A percentile compares a stretch with the other conserved stretches of the same genome.
phyloP scores from a whole-genome alignment of 805 yeast genomes.

The Candida parachauliodes region DNA sequence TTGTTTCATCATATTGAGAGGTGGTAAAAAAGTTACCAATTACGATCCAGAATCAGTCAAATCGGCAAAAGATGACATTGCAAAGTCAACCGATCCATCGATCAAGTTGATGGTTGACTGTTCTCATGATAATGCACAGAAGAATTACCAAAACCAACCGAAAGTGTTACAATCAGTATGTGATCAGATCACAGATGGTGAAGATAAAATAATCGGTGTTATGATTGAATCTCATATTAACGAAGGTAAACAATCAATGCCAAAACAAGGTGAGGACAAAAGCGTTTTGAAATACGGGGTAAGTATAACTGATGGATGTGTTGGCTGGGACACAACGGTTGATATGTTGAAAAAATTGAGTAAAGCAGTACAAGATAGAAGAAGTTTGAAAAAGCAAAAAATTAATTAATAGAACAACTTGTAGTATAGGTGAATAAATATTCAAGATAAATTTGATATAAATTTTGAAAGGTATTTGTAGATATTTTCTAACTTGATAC shows the following conservation, averaged over 20 bases:
- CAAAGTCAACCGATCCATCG: slow-evolving; percentile 42
- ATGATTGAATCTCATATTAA: slow-evolving; percentile 93
- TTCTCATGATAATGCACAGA: slow-evolving; percentile 95
- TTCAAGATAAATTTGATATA: no score
- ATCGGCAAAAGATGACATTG: slow-evolving; percentile 65
- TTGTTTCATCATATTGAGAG: slow-evolving; percentile 92
- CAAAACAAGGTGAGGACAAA: slow-evolving; percentile 48
- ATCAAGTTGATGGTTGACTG: slow-evolving; percentile 88
- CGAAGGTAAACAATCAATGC: slow-evolving; percentile 87
- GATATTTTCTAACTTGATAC: no score
- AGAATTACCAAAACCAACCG: slow-evolving; percentile 94
- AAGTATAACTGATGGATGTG: slow-evolving; percentile 96
- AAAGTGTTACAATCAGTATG: slow-evolving; percentile 81
- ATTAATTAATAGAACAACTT: background rate
- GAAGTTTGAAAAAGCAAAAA: slow-evolving; percentile 33
- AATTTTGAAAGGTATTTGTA: no score
- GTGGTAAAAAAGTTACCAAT: slow-evolving; percentile 93
- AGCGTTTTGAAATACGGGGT: slow-evolving; percentile 83
- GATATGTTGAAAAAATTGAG: slow-evolving; percentile 75
- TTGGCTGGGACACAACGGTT: slow-evolving; percentile 85
- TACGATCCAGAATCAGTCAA: slow-evolving; percentile 78
- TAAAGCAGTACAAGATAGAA: slow-evolving; percentile 78
- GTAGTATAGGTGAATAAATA: slow-evolving; percentile 1
- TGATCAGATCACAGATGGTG: slow-evolving; percentile 78
- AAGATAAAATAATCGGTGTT: slow-evolving; percentile 77